Conservation (phyloP, 192 early-diverging fungal species). For the Mortierella claussenii region DNA sequence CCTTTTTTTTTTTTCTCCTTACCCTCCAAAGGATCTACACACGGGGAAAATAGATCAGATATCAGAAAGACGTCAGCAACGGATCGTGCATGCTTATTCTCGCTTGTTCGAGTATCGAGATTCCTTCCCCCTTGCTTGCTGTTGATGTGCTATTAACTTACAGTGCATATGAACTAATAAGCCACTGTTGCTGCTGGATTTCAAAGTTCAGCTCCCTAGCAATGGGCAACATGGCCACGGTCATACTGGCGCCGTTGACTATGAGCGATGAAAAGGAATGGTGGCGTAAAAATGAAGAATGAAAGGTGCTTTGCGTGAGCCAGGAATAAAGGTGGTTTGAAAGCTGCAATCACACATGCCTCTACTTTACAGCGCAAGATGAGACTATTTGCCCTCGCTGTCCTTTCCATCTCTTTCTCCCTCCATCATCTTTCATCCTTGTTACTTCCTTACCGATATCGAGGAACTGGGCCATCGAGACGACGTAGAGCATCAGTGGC, state of each 20-base stretch:
- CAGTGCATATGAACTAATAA: slow-evolving; percentile 51
- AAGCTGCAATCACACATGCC: not conserved
- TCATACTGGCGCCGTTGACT: slow-evolving; percentile 51
- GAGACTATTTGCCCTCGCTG: too few species aligned
- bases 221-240: slow-evolving; percentile 42
- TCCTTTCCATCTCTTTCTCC: not conserved
- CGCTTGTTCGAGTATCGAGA: too few species aligned
- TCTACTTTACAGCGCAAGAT: too few species aligned
- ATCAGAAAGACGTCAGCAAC: not conserved
- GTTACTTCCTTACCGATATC: slow-evolving; percentile 30
- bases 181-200: slow-evolving; percentile 46
- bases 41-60: not conserved
- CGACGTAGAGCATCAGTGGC: slow-evolving; percentile 48
- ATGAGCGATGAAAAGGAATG: not conserved
- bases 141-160: slow-evolving; percentile 7
- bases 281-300: not conserved
- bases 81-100: too few species aligned
- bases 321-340: not conserved
- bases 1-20: slow-evolving; percentile 11
- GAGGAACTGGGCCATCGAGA: slow-evolving; percentile 48
- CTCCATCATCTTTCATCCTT: not conserved
- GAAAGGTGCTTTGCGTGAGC: not conserved
- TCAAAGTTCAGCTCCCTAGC: slow-evolving; percentile 44
- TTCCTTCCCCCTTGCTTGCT: not conserved
- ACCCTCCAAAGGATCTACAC: slow-evolving; percentile 47